phyloP scores from a whole-genome alignment of 140 eudicot genomes.

The Flaveria floridana region DNA sequence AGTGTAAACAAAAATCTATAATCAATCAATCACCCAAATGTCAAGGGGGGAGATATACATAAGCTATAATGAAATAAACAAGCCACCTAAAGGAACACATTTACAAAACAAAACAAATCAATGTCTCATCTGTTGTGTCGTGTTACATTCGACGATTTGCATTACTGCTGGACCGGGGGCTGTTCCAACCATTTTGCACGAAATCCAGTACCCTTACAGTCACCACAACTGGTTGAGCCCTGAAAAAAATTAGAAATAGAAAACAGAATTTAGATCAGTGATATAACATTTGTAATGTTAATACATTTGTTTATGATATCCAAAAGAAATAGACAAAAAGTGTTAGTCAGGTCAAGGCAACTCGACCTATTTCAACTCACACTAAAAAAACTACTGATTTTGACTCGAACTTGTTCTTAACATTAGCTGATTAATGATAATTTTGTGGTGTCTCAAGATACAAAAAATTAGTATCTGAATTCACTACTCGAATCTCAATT shows the following conservation, averaged over 20 bases:
- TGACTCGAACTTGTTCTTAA: too few relatives aligned
- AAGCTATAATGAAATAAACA: constrained; percentile 5
- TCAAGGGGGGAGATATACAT: constrained; percentile 10
- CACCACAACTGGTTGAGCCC: constrained; percentile 67
- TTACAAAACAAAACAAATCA: constrained; percentile 12
- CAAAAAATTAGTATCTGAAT: too few relatives aligned
- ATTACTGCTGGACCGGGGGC: constrained; percentile 43
- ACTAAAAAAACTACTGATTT: too few relatives aligned
- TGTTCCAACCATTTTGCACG: constrained; percentile 95
- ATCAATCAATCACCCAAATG: background rate
- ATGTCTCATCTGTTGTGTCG: background rate
- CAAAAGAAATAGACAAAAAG: too few relatives aligned
- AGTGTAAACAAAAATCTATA: background rate
- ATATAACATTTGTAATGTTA: too few relatives aligned
- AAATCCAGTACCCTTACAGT: constrained; percentile 90
- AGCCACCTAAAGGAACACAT: constrained; percentile 20
- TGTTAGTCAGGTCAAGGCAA: too few relatives aligned
- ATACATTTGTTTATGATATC: too few relatives aligned
- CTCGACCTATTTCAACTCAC: too few relatives aligned
- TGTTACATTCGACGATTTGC: background rate
- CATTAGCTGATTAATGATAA: too few relatives aligned
- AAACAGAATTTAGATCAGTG: too few relatives aligned
- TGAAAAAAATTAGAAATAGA: constrained; percentile 28
- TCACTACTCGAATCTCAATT: too few relatives aligned
- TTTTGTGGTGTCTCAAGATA: too few relatives aligned